Conservation (phyloP, 2,329 filamentous ascomycete genomes). For the Botryotinia narcissicola region DNA sequence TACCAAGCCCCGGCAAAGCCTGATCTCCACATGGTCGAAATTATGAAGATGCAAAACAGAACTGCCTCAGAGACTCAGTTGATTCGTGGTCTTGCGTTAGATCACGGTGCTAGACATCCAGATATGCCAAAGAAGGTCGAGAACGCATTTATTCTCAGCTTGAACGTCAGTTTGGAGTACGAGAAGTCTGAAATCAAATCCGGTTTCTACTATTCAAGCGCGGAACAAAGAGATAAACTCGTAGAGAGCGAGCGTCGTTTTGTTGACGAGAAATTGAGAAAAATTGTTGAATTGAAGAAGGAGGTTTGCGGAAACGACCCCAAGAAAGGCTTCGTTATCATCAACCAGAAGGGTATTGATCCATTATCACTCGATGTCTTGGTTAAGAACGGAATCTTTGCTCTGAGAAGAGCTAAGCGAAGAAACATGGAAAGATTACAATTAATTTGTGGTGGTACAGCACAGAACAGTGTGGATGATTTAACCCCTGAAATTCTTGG, state of each 20-base stretch:
- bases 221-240: constrained; percentile 94
- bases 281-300: constrained; percentile 98
- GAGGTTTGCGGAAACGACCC: constrained; percentile 90
- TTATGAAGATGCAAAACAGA: constrained; percentile 99
- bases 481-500: constrained; percentile 83
- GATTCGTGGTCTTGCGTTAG: constrained; percentile 86
- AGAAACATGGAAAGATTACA: constrained; percentile 99
- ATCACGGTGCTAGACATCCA: constrained; percentile 93
- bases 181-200: constrained; percentile 99
- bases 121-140: constrained; percentile 97
- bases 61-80: constrained; percentile 94
- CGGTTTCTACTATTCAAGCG: constrained; percentile 96
- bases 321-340: constrained; percentile 94
- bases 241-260: constrained; percentile 96
- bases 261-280: constrained; percentile 92
- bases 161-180: constrained; percentile 97
- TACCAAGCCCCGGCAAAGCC: constrained; percentile 87
- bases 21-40: constrained; percentile 98
- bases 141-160: constrained; percentile 90
- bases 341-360: constrained; percentile 99
- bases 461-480: constrained; percentile 97
- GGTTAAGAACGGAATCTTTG: constrained; percentile 97
- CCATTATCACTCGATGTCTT: constrained; percentile 92
- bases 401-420: constrained; percentile 89
- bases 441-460: constrained; percentile 83